A percentile compares a stretch with the other conserved stretches of the same genome.
These are phyloP conservation scores for Fusarium gaditjirri DNA, from an alignment of 2,329 filamentous ascomycete species.

Conservation along the genomic window DNA sequence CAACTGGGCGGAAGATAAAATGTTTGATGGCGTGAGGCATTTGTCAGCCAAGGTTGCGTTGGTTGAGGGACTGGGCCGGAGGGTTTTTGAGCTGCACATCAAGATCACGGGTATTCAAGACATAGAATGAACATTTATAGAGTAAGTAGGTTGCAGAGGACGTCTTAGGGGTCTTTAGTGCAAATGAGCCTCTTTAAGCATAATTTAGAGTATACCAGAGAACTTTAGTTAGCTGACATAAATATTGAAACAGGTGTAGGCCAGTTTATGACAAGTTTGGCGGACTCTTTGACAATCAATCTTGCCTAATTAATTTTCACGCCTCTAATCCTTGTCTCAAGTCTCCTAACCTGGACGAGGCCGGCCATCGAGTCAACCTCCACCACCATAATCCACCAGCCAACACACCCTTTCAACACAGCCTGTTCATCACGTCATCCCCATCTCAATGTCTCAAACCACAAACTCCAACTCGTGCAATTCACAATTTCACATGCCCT, in stretches of 20 bases:
- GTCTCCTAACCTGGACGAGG: neutral
- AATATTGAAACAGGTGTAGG: neutral
- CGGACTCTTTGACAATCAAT: neutral
- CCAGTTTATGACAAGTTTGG: neutral
- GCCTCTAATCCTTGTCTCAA: neutral
- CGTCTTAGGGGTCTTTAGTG: neutral
- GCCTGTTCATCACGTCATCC: neutral
- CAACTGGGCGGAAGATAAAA: slow-evolving; percentile 15
- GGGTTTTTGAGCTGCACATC: slow-evolving; percentile 32
- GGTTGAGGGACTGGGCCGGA: slow-evolving; percentile 27
- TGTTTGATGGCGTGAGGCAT: neutral
- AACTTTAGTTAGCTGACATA: neutral
- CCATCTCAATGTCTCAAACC: neutral
- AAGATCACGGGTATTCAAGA: neutral
- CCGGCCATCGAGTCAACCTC: neutral
- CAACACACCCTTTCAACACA: neutral
- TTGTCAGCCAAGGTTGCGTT: slow-evolving; percentile 8
- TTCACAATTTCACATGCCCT: neutral
- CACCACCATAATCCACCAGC: neutral
- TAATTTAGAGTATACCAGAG: neutral
- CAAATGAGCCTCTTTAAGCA: neutral
- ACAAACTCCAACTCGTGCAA: neutral
- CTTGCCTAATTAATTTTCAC: neutral
- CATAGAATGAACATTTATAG: neutral
- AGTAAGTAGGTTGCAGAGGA: neutral